phyloP scores from a whole-genome alignment of 306 rosid species.

The Hylodesmum podocarpum region DNA sequence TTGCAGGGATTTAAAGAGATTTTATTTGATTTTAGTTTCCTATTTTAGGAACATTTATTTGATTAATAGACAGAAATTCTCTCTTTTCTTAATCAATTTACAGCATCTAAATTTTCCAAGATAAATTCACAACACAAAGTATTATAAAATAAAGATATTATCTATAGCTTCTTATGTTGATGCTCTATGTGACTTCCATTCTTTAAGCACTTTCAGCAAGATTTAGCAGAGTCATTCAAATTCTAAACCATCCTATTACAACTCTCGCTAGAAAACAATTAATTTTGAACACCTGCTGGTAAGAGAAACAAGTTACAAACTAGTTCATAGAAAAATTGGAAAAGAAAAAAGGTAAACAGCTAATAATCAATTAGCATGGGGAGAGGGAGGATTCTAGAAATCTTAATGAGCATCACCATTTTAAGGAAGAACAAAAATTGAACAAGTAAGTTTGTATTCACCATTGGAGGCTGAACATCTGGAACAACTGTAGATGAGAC shows the following conservation, averaged over 20 bases:
- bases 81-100: too few species aligned
- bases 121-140: not conserved
- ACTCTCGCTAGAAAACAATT: too few species aligned
- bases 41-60: too few species aligned
- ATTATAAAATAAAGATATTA: not conserved
- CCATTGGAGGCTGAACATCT: constrained; percentile 89
- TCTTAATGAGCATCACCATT: not conserved
- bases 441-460: constrained; percentile 26
- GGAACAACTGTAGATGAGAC: constrained; percentile 64
- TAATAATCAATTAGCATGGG: constrained; percentile 3
- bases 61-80: too few species aligned
- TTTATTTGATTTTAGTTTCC: too few species aligned
- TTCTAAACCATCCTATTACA: too few species aligned
- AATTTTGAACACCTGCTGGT: too few species aligned
- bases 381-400: not conserved
- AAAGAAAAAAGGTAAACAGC: not conserved
- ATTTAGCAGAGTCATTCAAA: not conserved
- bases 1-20: too few species aligned
- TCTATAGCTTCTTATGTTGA: not conserved
- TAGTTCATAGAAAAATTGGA: not conserved
- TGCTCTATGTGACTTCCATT: not conserved
- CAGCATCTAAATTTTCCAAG: not conserved
- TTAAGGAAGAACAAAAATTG: not conserved
- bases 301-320: not conserved
- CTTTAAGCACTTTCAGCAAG: not conserved